phyloP scores from a whole-genome alignment of 2,329 filamentous ascomycete genomes.

The Kalmusia sp. region DNA sequence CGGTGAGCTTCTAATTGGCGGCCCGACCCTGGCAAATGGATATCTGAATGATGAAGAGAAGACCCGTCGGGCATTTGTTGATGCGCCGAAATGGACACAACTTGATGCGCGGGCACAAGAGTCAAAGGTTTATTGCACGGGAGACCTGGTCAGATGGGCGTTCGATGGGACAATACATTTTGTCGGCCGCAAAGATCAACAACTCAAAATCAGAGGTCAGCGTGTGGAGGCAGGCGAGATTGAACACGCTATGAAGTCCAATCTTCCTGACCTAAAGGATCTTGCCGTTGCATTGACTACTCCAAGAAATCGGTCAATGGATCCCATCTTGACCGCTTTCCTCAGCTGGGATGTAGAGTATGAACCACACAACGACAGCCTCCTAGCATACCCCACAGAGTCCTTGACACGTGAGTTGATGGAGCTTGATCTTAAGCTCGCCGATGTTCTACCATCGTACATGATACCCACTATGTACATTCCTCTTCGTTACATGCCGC shows the following conservation, averaged over 20 bases:
- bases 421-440: background rate
- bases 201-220: conserved; percentile 11
- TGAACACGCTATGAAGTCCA: background rate
- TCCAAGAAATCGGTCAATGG: background rate
- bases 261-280: background rate
- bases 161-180: conserved; percentile 2
- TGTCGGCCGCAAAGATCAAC: conserved; percentile 16
- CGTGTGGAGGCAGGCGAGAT: conserved; percentile 6
- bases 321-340: background rate
- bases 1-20: conserved; percentile 30
- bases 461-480: conserved; percentile 49
- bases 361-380: background rate
- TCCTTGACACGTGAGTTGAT: background rate
- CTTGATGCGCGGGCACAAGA: background rate
- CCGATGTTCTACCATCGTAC: conserved; percentile 17
- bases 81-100: conserved; percentile 9
- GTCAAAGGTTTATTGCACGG: background rate
- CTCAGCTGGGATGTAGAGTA: background rate
- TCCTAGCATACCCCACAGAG: background rate
- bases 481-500: conserved; percentile 41
- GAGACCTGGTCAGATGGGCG: background rate
- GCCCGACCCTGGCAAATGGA: conserved; percentile 19
- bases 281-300: conserved; percentile 1
- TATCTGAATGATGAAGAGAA: conserved; percentile 26
- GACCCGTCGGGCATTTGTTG: conserved; percentile 36